Percentiles rank a stretch among this genome's conserved stretches.
These are phyloP conservation scores for Tetradesmus obliquus DNA, from an alignment of 139 green algal genomes.

Conservation along the genomic window DNA sequence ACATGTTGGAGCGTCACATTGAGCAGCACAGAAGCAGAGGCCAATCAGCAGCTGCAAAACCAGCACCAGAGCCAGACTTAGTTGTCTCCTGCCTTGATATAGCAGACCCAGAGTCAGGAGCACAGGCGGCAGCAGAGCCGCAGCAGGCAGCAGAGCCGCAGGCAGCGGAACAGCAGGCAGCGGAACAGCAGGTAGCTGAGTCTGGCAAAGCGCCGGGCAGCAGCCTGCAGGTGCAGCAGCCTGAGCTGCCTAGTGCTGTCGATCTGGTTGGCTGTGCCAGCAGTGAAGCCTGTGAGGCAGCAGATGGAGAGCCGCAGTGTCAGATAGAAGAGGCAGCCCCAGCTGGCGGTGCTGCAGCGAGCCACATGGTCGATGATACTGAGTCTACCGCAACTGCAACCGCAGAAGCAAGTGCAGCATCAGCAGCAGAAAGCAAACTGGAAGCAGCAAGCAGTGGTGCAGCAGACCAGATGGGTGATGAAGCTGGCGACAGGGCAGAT, in stretches of 20 bases:
- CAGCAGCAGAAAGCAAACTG: neutral
- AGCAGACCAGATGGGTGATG: too few relatives aligned
- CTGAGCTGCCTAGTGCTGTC: neutral
- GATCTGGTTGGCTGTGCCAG: neutral
- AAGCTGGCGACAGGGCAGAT: too few relatives aligned
- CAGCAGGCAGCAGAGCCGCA: neutral
- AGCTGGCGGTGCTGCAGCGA: neutral
- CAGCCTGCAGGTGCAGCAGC: neutral
- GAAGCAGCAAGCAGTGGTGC: too few relatives aligned
- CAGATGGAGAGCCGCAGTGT: neutral
- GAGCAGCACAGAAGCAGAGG: neutral
- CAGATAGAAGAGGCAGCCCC: neutral
- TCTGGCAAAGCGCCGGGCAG: neutral
- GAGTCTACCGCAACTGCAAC: neutral
- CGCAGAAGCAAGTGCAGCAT: neutral
- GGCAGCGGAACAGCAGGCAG: neutral
- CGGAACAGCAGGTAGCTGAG: neutral
- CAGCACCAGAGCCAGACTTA: neutral
- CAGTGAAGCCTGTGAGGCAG: neutral
- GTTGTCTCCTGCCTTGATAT: too few relatives aligned
- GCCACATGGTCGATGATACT: neutral
- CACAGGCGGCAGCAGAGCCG: neutral
- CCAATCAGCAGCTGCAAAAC: neutral
- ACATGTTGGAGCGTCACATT: constrained; percentile 23
- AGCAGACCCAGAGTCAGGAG: neutral